Conservation (phyloP, 352 stramenopile genomes). For the Hyphochytrium catenoides region DNA sequence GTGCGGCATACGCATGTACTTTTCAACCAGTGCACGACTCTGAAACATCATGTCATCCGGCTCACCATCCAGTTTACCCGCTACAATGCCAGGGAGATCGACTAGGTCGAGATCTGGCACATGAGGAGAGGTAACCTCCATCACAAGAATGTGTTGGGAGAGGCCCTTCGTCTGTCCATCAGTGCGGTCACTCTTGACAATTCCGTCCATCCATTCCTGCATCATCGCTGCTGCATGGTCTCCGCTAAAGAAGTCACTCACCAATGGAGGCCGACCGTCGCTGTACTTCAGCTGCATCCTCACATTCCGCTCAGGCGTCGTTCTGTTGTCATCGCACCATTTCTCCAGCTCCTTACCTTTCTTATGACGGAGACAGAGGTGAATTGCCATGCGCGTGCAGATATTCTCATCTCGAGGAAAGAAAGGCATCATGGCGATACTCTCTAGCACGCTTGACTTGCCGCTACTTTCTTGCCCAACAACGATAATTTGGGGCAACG, state of each 20-base stretch:
- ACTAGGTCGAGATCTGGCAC: conserved; percentile 18
- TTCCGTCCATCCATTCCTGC: conserved; percentile 17
- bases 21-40: conserved; percentile 14
- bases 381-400: conserved; percentile 19
- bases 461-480: conserved; percentile 19
- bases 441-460: conserved; percentile 23
- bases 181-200: conserved; percentile 9
- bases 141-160: conserved; percentile 17
- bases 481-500: conserved; percentile 18
- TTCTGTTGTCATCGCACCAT: too few relatives aligned
- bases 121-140: conserved; percentile 14
- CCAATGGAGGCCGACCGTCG: conserved; percentile 11
- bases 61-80: conserved; percentile 10
- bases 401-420: conserved; percentile 17
- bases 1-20: conserved; percentile 14
- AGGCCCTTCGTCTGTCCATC: conserved; percentile 7
- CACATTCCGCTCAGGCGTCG: conserved; percentile 6
- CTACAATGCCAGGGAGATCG: conserved; percentile 19
- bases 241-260: conserved; percentile 8
- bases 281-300: conserved; percentile 13
- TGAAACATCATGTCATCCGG: conserved; percentile 20
- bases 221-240: conserved; percentile 10
- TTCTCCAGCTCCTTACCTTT: conserved; percentile 5
- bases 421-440: conserved; percentile 17
- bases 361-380: conserved; percentile 14